A percentile compares a stretch with the other conserved stretches of the same genome.
phyloP scores from a whole-genome alignment of 306 rosid species.

The Cucumis cinereus region DNA sequence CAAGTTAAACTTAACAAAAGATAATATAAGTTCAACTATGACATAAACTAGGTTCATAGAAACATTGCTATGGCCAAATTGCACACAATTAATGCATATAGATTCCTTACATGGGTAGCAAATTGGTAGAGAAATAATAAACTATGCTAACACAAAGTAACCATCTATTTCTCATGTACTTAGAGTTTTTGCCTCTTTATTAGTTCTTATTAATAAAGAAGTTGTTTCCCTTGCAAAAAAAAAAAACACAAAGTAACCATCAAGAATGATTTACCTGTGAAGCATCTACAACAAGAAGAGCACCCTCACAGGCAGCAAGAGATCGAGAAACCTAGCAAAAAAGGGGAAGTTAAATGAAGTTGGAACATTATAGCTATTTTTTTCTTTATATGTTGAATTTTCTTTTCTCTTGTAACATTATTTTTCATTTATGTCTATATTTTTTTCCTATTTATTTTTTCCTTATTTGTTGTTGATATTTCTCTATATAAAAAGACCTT shows the following conservation, averaged over 20 bases:
- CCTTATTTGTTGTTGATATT: too few species aligned
- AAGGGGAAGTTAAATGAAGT: slow-evolving; percentile 9
- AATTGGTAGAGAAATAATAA: neutral
- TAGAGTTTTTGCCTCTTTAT: too few species aligned
- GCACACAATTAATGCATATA: neutral
- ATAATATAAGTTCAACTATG: neutral
- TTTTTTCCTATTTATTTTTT: too few species aligned
- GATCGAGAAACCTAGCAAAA: slow-evolving; percentile 72
- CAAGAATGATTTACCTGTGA: slow-evolving; percentile 51
- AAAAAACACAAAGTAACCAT: neutral
- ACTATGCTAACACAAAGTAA: neutral
- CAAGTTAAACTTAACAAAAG: neutral
- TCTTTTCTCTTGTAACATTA: too few species aligned
- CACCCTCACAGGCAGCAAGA: slow-evolving; percentile 95
- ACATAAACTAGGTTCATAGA: neutral
- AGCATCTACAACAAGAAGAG: slow-evolving; percentile 89
- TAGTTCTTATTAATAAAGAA: too few species aligned
- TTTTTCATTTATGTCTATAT: too few species aligned
- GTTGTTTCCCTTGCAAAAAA: too few species aligned
- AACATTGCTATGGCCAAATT: neutral
- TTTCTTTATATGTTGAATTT: too few species aligned
- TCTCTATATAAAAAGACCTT: too few species aligned
- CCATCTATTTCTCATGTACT: too few species aligned
- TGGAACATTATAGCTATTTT: too few species aligned
- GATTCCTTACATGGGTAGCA: neutral